phyloP scores from a whole-genome alignment of 129 eudicot species.

The Flaveria brownii region DNA sequence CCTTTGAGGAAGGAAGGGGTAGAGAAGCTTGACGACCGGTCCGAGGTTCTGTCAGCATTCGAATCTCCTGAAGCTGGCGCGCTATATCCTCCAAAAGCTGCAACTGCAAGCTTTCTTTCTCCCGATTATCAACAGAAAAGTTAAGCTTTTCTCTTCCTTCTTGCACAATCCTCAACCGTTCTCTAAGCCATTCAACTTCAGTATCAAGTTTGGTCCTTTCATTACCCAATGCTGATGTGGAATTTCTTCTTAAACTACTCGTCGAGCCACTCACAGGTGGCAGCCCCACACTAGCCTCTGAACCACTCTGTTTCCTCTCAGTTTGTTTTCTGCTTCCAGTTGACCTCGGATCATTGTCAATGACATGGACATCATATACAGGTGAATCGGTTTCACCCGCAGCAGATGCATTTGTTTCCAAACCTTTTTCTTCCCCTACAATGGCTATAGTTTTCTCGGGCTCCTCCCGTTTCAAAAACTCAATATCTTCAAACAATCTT shows the following conservation, averaged over 20 bases:
- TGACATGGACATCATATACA: constrained; percentile 68
- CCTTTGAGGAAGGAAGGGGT: constrained; percentile 80
- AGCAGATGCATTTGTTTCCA: constrained; percentile 11
- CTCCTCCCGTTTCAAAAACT: constrained; percentile 37
- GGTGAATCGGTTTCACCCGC: constrained; percentile 38
- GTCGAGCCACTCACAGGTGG: constrained; percentile 51
- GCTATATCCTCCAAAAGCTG: constrained; percentile 83
- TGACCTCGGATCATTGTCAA: constrained; percentile 38
- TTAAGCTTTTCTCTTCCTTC: constrained; percentile 79
- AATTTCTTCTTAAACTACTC: constrained; percentile 43
- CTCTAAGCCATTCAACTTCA: constrained; percentile 75
- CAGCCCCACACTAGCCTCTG: constrained; percentile 46
- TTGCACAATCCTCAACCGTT: constrained; percentile 63
- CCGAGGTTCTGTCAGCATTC: constrained; percentile 56
- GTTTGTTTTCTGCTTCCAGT: constrained; percentile 20
- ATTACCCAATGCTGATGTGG: constrained; percentile 56
- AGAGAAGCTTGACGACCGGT: constrained; percentile 67
- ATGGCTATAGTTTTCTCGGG: constrained; percentile 42
- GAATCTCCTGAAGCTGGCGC: constrained; percentile 75
- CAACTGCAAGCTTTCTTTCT: constrained; percentile 69
- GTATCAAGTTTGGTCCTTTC: constrained; percentile 70
- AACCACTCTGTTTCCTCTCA: constrained; percentile 36
- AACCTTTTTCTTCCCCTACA: constrained; percentile 39
- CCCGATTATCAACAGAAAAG: constrained; percentile 53
- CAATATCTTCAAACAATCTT: constrained; percentile 28